Evolutionary conservation across 164 flowering plant genomes (phyloP).

Genomic region (Buxus sempervirens): DNA sequence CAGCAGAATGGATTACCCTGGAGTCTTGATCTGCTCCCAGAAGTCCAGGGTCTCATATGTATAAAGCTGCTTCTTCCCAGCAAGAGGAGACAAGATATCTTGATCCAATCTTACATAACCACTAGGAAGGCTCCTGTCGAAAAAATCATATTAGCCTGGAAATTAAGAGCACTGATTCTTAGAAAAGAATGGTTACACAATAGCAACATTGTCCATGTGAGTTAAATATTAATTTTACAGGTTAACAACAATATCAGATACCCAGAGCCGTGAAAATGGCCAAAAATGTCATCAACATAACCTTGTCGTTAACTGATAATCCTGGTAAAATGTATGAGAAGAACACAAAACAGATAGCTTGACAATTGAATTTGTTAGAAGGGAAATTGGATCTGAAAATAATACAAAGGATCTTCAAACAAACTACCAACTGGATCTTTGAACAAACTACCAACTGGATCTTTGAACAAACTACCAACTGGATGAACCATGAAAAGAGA

Average conservation of each 20-base stretch:
- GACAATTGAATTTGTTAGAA: not conserved
- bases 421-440: too few species aligned
- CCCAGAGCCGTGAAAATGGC: not conserved
- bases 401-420: not conserved
- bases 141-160: conserved; percentile 15
- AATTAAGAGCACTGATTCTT: conserved; percentile 1
- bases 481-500: not conserved
- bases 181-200: not conserved
- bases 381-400: not conserved
- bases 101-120: conserved; percentile 96
- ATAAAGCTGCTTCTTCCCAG: conserved; percentile 90
- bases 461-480: not conserved
- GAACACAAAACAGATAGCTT: not conserved
- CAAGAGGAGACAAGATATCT: conserved; percentile 94
- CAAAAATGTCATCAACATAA: not conserved
- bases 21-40: conserved; percentile 99
- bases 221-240: too few species aligned
- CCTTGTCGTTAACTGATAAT: not conserved
- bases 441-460: too few species aligned
- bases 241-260: not conserved
- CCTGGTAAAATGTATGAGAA: not conserved
- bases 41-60: conserved; percentile 85
- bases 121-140: conserved; percentile 58
- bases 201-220: too few species aligned
- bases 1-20: conserved; percentile 52